These are phyloP conservation scores for Dicorynia guianensis DNA, from an alignment of 306 rosid genomes.

Conservation along the genomic window DNA sequence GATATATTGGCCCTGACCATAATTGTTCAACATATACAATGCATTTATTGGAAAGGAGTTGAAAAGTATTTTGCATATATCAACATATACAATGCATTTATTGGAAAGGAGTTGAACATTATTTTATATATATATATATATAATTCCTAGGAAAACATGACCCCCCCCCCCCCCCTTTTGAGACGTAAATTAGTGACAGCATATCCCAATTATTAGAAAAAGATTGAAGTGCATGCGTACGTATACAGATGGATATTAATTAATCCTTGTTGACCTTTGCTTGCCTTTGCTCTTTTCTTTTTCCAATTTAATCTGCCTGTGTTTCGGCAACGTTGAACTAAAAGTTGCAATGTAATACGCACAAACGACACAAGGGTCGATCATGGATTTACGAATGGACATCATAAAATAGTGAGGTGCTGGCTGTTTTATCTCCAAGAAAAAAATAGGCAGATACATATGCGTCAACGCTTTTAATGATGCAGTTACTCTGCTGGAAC, in stretches of 20 bases:
- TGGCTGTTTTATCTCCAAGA: too few relatives aligned
- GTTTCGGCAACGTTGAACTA: slow-evolving; percentile 21
- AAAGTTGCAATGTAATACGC: slow-evolving; percentile 11
- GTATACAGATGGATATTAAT: background rate
- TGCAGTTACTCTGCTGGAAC: too few relatives aligned
- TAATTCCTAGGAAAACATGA: slow-evolving; percentile 42
- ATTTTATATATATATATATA: slow-evolving; percentile 22
- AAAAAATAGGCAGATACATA: too few relatives aligned
- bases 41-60: slow-evolving; percentile 58
- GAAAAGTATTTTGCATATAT: slow-evolving; percentile 39
- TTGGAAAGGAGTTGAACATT: slow-evolving; percentile 40
- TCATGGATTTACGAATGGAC: background rate
- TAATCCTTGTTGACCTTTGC: slow-evolving; percentile 22
- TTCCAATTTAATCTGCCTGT: background rate
- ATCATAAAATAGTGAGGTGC: too few relatives aligned
- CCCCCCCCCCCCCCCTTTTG: slow-evolving; percentile 26
- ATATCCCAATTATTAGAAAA: slow-evolving; percentile 4
- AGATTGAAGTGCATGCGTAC: background rate
- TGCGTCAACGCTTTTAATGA: too few relatives aligned
- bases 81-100: slow-evolving; percentile 58
- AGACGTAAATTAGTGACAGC: slow-evolving; percentile 29
- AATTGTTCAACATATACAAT: slow-evolving; percentile 46
- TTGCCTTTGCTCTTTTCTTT: background rate
- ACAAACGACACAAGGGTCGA: background rate
- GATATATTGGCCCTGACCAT: slow-evolving; percentile 43